Conservation (phyloP, 305 asterid genomes). For the Fraxinus baroniana region DNA sequence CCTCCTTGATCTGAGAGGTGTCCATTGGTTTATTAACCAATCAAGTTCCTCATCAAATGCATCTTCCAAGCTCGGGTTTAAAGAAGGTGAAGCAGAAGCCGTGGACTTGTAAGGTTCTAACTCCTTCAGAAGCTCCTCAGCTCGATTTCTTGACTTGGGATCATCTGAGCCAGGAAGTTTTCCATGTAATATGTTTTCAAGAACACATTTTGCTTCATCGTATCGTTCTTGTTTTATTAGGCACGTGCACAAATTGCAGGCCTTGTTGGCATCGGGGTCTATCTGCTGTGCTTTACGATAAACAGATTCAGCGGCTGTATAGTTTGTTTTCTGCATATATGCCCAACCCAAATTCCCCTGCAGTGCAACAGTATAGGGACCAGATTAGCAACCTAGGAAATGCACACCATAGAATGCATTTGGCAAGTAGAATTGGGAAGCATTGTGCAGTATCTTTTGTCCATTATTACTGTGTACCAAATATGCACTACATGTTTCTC, state of each 20-base stretch:
- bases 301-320: slow-evolving; percentile 62
- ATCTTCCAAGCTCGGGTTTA: slow-evolving; percentile 39
- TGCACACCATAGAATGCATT: neutral
- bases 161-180: slow-evolving; percentile 59
- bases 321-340: slow-evolving; percentile 72
- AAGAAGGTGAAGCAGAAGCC: slow-evolving; percentile 17
- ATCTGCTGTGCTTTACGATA: slow-evolving; percentile 68
- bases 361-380: neutral
- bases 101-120: slow-evolving; percentile 35
- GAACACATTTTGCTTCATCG: slow-evolving; percentile 54
- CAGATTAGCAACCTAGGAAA: neutral
- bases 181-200: slow-evolving; percentile 51
- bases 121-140: slow-evolving; percentile 53
- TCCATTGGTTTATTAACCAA: slow-evolving; percentile 66
- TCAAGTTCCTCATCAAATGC: slow-evolving; percentile 60
- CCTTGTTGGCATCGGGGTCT: slow-evolving; percentile 79
- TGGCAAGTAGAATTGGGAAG: neutral
- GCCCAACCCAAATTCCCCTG: slow-evolving; percentile 98
- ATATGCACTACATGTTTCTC: neutral
- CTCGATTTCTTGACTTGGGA: slow-evolving; percentile 50
- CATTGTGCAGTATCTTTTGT: neutral
- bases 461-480: neutral
- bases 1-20: slow-evolving; percentile 57
- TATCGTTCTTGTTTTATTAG: slow-evolving; percentile 59
- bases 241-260: slow-evolving; percentile 67